These are phyloP conservation scores for Nitzschia sp. DNA, from an alignment of 108 stramenopile genomes.

Conservation along the genomic window DNA sequence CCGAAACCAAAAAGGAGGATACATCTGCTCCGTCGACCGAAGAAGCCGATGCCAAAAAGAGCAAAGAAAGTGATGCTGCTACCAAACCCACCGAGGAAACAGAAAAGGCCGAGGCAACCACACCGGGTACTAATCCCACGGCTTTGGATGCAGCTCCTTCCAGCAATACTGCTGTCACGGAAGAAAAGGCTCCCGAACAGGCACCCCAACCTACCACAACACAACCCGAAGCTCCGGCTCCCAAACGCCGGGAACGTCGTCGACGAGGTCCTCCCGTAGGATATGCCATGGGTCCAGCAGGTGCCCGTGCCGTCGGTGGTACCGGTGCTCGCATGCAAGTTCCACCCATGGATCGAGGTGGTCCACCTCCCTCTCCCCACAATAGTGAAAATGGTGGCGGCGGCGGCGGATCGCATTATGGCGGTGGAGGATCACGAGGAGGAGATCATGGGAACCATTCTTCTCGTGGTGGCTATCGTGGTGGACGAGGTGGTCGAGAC, in stretches of 20 bases:
- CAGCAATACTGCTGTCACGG: neutral
- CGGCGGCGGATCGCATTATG: neutral
- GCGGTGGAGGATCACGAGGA: neutral
- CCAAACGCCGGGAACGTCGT: constrained; percentile 37
- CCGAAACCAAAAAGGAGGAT: constrained; percentile 6
- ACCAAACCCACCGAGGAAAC: neutral
- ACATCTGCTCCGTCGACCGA: constrained; percentile 1
- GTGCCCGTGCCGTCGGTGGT: constrained; percentile 18
- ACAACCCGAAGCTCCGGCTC: constrained; percentile 6
- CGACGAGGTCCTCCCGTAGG: constrained; percentile 80
- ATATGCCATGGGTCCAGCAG: constrained; percentile 82
- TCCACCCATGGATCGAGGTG: neutral
- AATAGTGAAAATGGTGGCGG: neutral
- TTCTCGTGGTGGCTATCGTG: constrained; percentile 5
- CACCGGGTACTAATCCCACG: neutral
- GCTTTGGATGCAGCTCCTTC: neutral
- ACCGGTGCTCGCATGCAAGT: neutral
- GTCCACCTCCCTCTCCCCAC: neutral
- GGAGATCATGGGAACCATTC: neutral
- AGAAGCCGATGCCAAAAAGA: neutral
- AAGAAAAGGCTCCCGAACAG: constrained; percentile 10
- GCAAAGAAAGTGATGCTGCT: constrained; percentile 4
- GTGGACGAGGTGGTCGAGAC: constrained; percentile 15
- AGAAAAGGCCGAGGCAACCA: constrained; percentile 8
- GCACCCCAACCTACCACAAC: constrained; percentile 10